A percentile compares a stretch with the other conserved stretches of the same genome.
Conservation (phyloP, 2,329 filamentous ascomycete genomes). For the Pestalotiopsis sp. region DNA sequence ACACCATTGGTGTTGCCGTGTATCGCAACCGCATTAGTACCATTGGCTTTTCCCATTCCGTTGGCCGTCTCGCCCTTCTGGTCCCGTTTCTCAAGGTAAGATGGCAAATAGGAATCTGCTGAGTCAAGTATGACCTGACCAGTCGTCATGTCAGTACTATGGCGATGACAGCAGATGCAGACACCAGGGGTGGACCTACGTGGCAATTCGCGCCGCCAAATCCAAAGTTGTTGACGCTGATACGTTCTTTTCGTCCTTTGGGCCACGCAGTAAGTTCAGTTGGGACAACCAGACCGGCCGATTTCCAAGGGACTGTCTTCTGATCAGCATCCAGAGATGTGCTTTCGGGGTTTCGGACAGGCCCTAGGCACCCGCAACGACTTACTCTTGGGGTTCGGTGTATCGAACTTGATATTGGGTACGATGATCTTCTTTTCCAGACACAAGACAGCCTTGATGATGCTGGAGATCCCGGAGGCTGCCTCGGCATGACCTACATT, state of each 20-base stretch:
- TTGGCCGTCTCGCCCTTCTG: not conserved
- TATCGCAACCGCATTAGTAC: not conserved
- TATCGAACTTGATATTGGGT: slow-evolving; percentile 34
- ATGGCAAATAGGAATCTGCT: not conserved
- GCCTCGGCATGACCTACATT: slow-evolving; percentile 41
- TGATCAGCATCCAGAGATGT: slow-evolving; percentile 17
- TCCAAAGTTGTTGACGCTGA: slow-evolving; percentile 30
- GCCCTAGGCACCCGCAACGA: slow-evolving; percentile 44
- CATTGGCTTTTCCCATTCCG: not conserved
- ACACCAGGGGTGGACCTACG: slow-evolving; percentile 24
- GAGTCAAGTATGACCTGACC: not conserved
- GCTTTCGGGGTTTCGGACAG: slow-evolving; percentile 15
- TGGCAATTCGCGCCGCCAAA: slow-evolving; percentile 30
- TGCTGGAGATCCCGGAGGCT: slow-evolving; percentile 25
- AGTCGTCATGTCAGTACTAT: not conserved
- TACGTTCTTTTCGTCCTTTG: slow-evolving; percentile 17
- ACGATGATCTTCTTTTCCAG: slow-evolving; percentile 25
- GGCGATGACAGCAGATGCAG: not conserved
- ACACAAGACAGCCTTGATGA: slow-evolving; percentile 25
- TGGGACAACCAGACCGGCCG: not conserved
- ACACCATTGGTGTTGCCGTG: not conserved
- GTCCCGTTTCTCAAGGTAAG: not conserved
- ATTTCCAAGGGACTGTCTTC: not conserved
- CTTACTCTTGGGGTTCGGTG: slow-evolving; percentile 25
- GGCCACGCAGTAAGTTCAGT: slow-evolving; percentile 20